These are phyloP conservation scores for Pelargonium fulgidum DNA, from an alignment of 441 rosid genomes.

Conservation along the genomic window DNA sequence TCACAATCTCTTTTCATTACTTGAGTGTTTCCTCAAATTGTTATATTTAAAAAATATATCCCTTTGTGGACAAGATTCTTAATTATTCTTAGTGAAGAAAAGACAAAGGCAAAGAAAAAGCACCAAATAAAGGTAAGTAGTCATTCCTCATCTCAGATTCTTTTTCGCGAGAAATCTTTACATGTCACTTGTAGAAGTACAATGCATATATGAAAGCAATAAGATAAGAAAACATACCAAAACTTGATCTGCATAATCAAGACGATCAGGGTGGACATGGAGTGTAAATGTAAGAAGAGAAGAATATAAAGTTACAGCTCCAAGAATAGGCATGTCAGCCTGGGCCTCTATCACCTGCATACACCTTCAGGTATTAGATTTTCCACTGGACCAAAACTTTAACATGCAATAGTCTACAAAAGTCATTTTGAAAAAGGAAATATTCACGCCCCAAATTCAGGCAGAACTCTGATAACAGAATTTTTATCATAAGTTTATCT, in stretches of 20 bases:
- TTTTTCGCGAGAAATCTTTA: no score
- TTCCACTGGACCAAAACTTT: background rate
- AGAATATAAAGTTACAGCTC: slow-evolving; percentile 89
- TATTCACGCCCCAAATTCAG: background rate
- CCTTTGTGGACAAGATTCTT: background rate
- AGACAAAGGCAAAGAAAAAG: slow-evolving; percentile 12
- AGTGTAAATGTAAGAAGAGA: slow-evolving; percentile 95
- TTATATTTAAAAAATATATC: background rate
- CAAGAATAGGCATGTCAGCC: slow-evolving; percentile 79
- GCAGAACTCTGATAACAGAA: background rate
- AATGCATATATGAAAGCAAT: slow-evolving; percentile 12
- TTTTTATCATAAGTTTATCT: background rate
- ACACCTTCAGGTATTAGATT: slow-evolving; percentile 20
- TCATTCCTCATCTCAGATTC: background rate
- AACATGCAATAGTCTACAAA: background rate
- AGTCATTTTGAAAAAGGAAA: background rate
- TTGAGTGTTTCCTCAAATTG: background rate
- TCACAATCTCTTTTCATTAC: background rate
- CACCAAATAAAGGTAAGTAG: slow-evolving; percentile 5
- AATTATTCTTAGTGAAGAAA: background rate
- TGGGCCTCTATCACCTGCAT: slow-evolving; percentile 95
- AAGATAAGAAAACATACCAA: slow-evolving; percentile 47
- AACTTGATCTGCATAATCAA: slow-evolving; percentile 98
- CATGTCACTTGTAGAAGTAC: background rate
- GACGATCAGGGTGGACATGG: slow-evolving; percentile 95